Evolutionary conservation across 305 asterid genomes (phyloP).

Genomic region (Striga hermonthica): DNA sequence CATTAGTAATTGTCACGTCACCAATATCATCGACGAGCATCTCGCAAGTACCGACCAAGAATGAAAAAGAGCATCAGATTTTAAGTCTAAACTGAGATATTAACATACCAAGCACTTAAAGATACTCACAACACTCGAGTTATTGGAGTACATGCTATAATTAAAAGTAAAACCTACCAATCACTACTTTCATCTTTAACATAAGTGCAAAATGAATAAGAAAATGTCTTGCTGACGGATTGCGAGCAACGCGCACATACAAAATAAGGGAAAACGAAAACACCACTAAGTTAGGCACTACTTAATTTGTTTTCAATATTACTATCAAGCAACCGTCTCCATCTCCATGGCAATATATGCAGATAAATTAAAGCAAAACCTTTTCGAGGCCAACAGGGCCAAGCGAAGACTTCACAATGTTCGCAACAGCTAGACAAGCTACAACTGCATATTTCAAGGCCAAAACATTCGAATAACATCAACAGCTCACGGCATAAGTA

Average conservation of each 20-base stretch:
- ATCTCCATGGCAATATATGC: not conserved
- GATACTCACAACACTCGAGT: slow-evolving; percentile 15
- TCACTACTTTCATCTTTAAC: not conserved
- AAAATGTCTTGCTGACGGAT: not conserved
- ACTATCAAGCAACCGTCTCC: not conserved
- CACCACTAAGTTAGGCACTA: slow-evolving; percentile 3
- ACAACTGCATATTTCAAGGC: slow-evolving; percentile 47
- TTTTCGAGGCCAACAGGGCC: slow-evolving; percentile 95
- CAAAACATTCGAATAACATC: slow-evolving; percentile 2
- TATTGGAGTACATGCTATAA: not conserved
- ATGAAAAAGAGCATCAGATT: not conserved
- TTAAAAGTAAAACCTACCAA: not conserved
- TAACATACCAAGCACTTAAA: not conserved
- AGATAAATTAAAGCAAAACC: slow-evolving; percentile 39
- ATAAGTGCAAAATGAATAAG: not conserved
- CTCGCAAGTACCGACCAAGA: slow-evolving; percentile 36
- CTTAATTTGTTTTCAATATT: not conserved
- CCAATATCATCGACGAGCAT: slow-evolving; percentile 98
- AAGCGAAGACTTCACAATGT: slow-evolving; percentile 86
- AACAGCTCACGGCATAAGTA: not conserved
- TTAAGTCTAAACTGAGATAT: slow-evolving; percentile 4
- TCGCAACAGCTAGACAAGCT: slow-evolving; percentile 89
- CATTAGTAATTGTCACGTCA: slow-evolving; percentile 91
- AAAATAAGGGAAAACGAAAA: not conserved
- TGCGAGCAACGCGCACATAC: not conserved